These are phyloP conservation scores for Hippophae tibetana DNA, from an alignment of 306 rosid species.

Conservation along the genomic window DNA sequence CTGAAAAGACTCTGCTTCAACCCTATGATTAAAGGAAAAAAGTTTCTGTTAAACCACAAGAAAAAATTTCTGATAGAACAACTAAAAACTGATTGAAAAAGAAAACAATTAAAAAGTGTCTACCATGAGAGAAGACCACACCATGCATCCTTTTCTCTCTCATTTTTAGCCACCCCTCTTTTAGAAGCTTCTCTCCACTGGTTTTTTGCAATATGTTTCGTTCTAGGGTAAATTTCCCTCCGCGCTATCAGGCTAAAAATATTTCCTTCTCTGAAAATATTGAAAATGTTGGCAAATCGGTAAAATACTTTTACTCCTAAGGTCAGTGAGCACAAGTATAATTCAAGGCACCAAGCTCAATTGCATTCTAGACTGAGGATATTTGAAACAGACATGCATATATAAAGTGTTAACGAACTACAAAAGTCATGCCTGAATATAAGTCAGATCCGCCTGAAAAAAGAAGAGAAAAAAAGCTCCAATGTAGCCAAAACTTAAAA, in stretches of 20 bases:
- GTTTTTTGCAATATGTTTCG: slow-evolving; percentile 29
- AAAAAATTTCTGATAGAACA: too few relatives aligned
- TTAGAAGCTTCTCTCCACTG: slow-evolving; percentile 31
- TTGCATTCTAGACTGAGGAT: neutral
- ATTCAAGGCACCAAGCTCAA: neutral
- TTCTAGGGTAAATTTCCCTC: slow-evolving; percentile 41
- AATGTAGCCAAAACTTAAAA: too few relatives aligned
- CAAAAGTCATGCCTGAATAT: neutral
- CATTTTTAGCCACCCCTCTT: slow-evolving; percentile 20
- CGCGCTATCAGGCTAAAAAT: slow-evolving; percentile 31
- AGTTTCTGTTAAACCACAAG: too few relatives aligned
- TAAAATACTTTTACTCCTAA: neutral
- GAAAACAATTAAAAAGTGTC: neutral
- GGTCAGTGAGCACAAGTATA: neutral
- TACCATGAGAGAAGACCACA: slow-evolving; percentile 52
- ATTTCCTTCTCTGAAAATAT: slow-evolving; percentile 24
- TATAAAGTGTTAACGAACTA: neutral
- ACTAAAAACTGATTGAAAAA: neutral
- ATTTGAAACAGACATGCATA: neutral
- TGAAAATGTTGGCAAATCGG: slow-evolving; percentile 2
- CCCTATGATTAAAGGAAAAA: slow-evolving; percentile 20
- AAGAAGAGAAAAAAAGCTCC: neutral
- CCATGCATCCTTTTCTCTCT: slow-evolving; percentile 29
- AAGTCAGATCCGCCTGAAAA: neutral
- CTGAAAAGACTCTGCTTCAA: slow-evolving; percentile 55